Evolutionary conservation across 768 basidiomycete genomes (phyloP), one percentile per base, ranked within the genome.

Genomic region (Tricholomella constricta): DNA sequence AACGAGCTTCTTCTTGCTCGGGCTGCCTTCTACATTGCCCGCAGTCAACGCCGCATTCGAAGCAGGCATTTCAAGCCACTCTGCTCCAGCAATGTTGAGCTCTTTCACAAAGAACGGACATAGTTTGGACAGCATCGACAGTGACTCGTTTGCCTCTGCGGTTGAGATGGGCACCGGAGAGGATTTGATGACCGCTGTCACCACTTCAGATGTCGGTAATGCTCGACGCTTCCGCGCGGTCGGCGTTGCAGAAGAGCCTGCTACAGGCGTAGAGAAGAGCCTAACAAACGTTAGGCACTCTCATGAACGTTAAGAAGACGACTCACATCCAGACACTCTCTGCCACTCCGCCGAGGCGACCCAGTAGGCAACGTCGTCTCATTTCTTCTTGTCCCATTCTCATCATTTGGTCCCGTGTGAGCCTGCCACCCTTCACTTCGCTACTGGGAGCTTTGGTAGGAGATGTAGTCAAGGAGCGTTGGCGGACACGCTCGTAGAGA

Each of bases 301-400:
- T 22, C n/a, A 10, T 38, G 3, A 20, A 22, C 45, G 32, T 42
- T 15, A 55, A 57, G 54, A 45, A 31, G 43, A 51, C 52, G n/a
- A 71, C 85, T 67, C 56, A 89, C 91, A 92, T 91, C 89, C 91
- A 93, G 15, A 88, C 81, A 57, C 90, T 88, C 64, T 94, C 91
- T n/a, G 91, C 91, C 25, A 94, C 81, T 9, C 87, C 86, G 23
- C 80, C 79, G 6, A 94, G 78, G 17, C 91, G 83, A 45, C 91
- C 91, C 7, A 94, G 75, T 26, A 92, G 66, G 58, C 87, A 90
- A 32, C 90, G 77, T 52, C 87, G 78, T 54, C 89, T 79, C 72
- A 88, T 80, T 64, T 89, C 91, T 52, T 91, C 89, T 63, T 91
- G 89, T 36, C 84, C 77, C 50, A 91, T 71, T 68, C 85, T 87